phyloP scores from a whole-genome alignment of 2,329 filamentous ascomycete species.

The Zymoseptoria crescenta region DNA sequence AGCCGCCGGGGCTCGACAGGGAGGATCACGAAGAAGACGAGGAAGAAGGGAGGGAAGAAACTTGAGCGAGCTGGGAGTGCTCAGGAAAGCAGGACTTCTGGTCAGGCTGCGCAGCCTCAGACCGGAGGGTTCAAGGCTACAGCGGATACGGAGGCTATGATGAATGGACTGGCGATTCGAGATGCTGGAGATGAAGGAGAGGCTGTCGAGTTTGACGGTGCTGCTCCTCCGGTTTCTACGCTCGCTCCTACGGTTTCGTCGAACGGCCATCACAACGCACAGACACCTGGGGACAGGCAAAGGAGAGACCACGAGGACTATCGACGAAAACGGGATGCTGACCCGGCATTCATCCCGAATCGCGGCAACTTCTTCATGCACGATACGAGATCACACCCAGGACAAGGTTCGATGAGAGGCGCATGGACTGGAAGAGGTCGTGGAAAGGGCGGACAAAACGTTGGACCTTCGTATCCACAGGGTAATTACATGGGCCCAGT shows the following conservation, averaged over 20 bases:
- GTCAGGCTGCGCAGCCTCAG: slow-evolving; percentile 11
- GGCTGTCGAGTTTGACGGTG: slow-evolving; percentile 47
- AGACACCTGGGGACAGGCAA: slow-evolving; percentile 57
- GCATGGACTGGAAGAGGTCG: slow-evolving; percentile 47
- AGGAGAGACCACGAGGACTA: slow-evolving; percentile 87
- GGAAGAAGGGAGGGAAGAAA: background rate
- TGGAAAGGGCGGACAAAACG: slow-evolving; percentile 52
- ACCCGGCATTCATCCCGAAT: slow-evolving; percentile 90
- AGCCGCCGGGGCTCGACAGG: background rate
- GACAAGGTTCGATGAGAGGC: slow-evolving; percentile 18
- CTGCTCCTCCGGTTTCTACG: slow-evolving; percentile 32
- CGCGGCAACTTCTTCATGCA: slow-evolving; percentile 96
- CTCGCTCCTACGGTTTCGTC: slow-evolving; percentile 23
- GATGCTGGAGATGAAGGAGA: slow-evolving; percentile 30
- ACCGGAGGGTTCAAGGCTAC: slow-evolving; percentile 34
- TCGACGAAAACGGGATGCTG: slow-evolving; percentile 75
- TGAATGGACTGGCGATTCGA: slow-evolving; percentile 49
- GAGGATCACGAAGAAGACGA: background rate
- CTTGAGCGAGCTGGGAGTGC: background rate
- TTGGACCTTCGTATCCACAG: slow-evolving; percentile 48
- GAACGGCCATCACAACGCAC: slow-evolving; percentile 35
- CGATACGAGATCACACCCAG: slow-evolving; percentile 56
- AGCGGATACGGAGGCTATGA: slow-evolving; percentile 53
- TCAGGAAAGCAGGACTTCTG: slow-evolving; percentile 1
- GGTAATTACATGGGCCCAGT: slow-evolving; percentile 30